These are phyloP conservation scores for Pyricularia sp. DNA, from an alignment of 2,329 filamentous ascomycete species.

Conservation along the genomic window DNA sequence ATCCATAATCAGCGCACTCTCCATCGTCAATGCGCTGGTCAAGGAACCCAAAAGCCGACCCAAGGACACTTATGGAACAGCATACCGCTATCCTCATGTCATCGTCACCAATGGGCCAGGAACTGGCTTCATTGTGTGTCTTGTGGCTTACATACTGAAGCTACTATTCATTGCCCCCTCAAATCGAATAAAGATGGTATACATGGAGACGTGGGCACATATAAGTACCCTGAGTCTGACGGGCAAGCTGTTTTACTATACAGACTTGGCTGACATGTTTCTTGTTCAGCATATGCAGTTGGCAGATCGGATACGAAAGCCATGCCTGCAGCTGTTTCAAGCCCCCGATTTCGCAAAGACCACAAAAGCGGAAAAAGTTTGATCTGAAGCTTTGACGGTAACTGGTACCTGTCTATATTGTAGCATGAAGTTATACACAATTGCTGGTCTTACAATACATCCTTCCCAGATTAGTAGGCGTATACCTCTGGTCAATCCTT, in stretches of 20 bases:
- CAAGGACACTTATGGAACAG: slow-evolving; percentile 6
- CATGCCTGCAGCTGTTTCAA: slow-evolving; percentile 16
- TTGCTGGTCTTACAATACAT: not conserved
- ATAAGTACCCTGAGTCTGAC: slow-evolving; percentile 77
- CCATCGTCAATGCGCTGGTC: slow-evolving; percentile 20
- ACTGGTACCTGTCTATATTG: not conserved
- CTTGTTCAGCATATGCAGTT: slow-evolving; percentile 72
- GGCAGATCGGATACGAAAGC: slow-evolving; percentile 32
- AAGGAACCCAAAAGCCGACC: slow-evolving; percentile 15
- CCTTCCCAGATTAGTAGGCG: not conserved
- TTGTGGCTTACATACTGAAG: slow-evolving; percentile 39
- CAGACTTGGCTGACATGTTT: slow-evolving; percentile 62
- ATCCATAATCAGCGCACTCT: slow-evolving; percentile 49
- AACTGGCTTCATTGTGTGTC: slow-evolving; percentile 67
- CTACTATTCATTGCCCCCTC: slow-evolving; percentile 32
- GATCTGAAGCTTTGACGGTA: not conserved
- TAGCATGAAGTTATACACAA: not conserved
- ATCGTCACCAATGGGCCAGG: slow-evolving; percentile 85
- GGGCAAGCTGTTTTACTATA: slow-evolving; percentile 61
- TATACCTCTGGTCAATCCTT: not conserved
- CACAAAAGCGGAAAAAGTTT: not conserved
- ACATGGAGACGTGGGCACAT: slow-evolving; percentile 88
- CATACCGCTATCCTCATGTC: slow-evolving; percentile 52
- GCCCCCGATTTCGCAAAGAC: slow-evolving; percentile 16
- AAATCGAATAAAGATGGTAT: slow-evolving; percentile 63